Evolutionary conservation across 23 red algal genomes (phyloP), one percentile per base, ranked within the genome.

Genomic region (Gracilaria vermiculophylla): DNA sequence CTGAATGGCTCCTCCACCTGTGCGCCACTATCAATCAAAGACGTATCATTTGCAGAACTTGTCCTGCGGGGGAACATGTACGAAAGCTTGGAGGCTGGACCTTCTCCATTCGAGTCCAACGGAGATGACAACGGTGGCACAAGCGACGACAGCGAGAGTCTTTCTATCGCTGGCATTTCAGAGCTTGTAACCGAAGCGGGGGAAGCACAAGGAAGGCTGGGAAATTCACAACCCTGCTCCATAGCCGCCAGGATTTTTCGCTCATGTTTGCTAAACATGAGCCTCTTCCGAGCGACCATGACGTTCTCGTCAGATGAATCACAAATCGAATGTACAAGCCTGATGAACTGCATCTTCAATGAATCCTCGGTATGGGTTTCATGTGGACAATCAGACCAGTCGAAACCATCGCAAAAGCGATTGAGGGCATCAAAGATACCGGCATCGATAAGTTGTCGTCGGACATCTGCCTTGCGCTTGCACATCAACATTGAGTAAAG

Each of bases 401-500:
- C 57, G 11, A 94, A 29, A 5, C 53, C 70, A 40, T 89, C 86
- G 78, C 72, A 94, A 23, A 94, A 79, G 49, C 82, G 67, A 76
- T 73, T 77, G 28, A 94, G 29, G 1, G 82, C 92, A 36, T 67
- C 32, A 36, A 87, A 79, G 16, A 94, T 69, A 15, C 83, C 92
- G 33, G 48, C 55, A 29, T 80, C 82, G 20, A 47, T 83, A 6
- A 86, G 79, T 34, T 69, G 62, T 15, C 41, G 49, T 75, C 80
- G 92, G 11, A 87, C 92, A 24, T 94, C 92, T 35, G 62, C 53
- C 74, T 88, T 80, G 55, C 92, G 80, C 16, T 80, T 72, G 47
- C 92, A 82, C 23, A 67, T 82, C 64, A 94, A 72, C 40, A 94
- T 39, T 1, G 92, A 81, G 71, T 87, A 87, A 12, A 94, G 56